Base-by-base conservation (phyloP, 345 rosid genomes). In the Firmiana major region DNA sequence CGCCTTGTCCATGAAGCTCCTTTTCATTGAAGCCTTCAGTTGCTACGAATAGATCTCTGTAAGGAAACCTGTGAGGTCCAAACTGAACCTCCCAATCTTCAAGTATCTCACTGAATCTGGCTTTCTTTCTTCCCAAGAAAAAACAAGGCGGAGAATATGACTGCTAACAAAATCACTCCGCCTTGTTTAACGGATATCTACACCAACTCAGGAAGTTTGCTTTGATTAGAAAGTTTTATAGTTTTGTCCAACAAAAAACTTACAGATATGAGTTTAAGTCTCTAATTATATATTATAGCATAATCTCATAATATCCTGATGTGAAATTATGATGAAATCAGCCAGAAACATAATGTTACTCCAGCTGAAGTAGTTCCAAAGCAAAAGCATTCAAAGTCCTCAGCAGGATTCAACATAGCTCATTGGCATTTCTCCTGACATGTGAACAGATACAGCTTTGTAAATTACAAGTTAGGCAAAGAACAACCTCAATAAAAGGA, bases 71-170 rank as follows among this genome's bases (percentile, higher is more conserved):
- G 71, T 88, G 93, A 3, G 93, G 94, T 71, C 91, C 75, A 2
- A 21, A 88, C 31, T 92, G 88, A 31, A 87, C 1, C 75, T 92
- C 93, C 94, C 93, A 89, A 57, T 87, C 91, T 78, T 90, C 94
- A 11, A 88, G 84, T 45, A 1, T 60, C 59, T 90, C 87, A 6
- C 3, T 63, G 0, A 16, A 54, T 53, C 43, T 66, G 75, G 42
- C 46, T 55, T 68, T 81, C 53, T 70, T 43, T 21, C 69, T 16
- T 9, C 15, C 74, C 8, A 75, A 57, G 48, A 60, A 82, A 15
- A 82, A 82, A 6, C 63, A 84, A 69, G 1, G 73, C 10, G 11
- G 82, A 48, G 1, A 80, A 82, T 19, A 85, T 73, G 21, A 88
- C 77, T 45, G 83, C 85, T 16, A 82, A 68, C 26, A 81, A 66